Conservation (phyloP, 305 asterid species). For the Fraxinus latifolia region DNA sequence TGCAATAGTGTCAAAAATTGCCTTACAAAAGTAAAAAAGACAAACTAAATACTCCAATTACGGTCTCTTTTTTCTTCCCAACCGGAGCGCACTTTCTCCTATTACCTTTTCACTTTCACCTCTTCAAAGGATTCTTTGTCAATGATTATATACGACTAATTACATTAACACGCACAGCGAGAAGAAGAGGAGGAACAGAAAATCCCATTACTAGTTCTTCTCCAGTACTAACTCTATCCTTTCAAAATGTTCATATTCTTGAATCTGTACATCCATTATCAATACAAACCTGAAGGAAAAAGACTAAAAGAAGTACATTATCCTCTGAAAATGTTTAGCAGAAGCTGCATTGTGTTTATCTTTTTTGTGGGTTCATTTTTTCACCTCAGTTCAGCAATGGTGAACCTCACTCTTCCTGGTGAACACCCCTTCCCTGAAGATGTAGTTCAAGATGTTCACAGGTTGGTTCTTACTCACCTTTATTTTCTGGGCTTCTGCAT, state of each 20-base stretch:
- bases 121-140: slow-evolving; percentile 31
- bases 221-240: not conserved
- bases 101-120: slow-evolving; percentile 17
- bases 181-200: slow-evolving; percentile 30
- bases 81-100: slow-evolving; percentile 15
- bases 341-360: slow-evolving; percentile 50
- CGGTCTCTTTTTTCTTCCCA: slow-evolving; percentile 4
- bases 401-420: slow-evolving; percentile 62
- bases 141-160: slow-evolving; percentile 30
- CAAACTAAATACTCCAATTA: not conserved
- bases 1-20: not conserved
- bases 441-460: slow-evolving; percentile 57
- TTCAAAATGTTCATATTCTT: slow-evolving; percentile 22
- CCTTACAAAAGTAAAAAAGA: not conserved
- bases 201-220: slow-evolving; percentile 1
- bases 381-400: slow-evolving; percentile 27
- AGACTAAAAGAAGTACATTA: not conserved
- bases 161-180: slow-evolving; percentile 1
- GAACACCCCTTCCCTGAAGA: slow-evolving; percentile 77
- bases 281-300: not conserved
- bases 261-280: not conserved
- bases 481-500: not conserved
- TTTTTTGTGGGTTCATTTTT: slow-evolving; percentile 29
- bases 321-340: slow-evolving; percentile 10
- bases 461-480: slow-evolving; percentile 32